A percentile compares a stretch with the other conserved stretches of the same genome.
These are phyloP conservation scores for Syzygium aromaticum DNA, from an alignment of 345 rosid species.

Conservation along the genomic window DNA sequence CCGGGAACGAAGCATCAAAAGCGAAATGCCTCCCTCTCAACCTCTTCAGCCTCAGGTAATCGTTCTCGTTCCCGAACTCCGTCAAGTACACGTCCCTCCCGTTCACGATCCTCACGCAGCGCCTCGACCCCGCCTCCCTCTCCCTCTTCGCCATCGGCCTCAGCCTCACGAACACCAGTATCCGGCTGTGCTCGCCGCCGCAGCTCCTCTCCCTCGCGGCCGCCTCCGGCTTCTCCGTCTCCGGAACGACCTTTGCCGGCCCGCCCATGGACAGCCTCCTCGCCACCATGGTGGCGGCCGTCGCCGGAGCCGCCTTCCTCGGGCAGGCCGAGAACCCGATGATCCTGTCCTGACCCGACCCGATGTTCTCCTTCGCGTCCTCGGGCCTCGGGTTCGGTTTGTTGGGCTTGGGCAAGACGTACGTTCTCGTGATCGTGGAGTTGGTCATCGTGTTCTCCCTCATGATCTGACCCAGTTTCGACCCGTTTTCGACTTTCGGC, in stretches of 20 bases:
- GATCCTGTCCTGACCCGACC: constrained; percentile 40
- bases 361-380: constrained; percentile 67
- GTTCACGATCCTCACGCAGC: constrained; percentile 78
- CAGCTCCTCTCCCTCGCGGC: constrained; percentile 10
- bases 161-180: constrained; percentile 83
- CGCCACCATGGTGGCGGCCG: constrained; percentile 18
- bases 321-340: constrained; percentile 43
- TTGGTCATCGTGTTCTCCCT: constrained; percentile 34
- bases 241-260: constrained; percentile 1
- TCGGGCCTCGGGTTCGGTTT: constrained; percentile 1
- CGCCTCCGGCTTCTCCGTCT: constrained; percentile 34
- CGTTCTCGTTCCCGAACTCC: constrained; percentile 73
- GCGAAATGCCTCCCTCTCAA: constrained; percentile 82
- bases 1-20: constrained; percentile 83
- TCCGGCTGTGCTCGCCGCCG: constrained; percentile 32
- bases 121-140: constrained; percentile 65
- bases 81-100: constrained; percentile 76
- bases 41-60: constrained; percentile 83
- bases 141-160: constrained; percentile 93
- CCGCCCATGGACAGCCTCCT: constrained; percentile 67
- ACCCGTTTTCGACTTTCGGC: constrained; percentile 11
- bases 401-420: constrained; percentile 35
- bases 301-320: constrained; percentile 20
- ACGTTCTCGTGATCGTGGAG: constrained; percentile 35
- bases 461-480: constrained; percentile 13